Evolutionary conservation across 2,329 filamentous ascomycete species (phyloP), one percentile per base, ranked within the genome.

Genomic region (Neofusicoccum kwambonambiense): DNA sequence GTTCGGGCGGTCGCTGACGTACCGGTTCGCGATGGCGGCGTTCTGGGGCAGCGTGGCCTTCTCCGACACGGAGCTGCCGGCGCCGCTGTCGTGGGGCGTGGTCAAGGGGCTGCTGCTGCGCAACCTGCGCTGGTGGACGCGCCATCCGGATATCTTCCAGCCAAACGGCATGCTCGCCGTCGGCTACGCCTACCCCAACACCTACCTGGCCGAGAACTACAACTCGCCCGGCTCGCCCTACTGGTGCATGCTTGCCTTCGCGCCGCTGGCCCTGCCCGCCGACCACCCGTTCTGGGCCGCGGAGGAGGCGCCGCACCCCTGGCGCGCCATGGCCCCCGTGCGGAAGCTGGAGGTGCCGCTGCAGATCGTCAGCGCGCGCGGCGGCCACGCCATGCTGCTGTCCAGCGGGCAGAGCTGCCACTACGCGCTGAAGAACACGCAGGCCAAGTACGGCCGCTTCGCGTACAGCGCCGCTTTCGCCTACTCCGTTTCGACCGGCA

Each of bases 1-100:
- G 0, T 94, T 92, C 69, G 91, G 91, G 3, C 85, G 91, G 54
- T 91, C 89, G 61, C 84, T 93, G 57, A 91, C 89, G 6, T 94
- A 94, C 74, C 86, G 90, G n/a, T 93, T 92, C 75, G 90, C 90
- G 56, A 93, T 93, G 87, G 88, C 89, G n/a, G 90, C 87, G 0
- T 93, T 93, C 78, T 93, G 90, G 90, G 88, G 89, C 12, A 89
- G 90, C 0, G 78, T 93, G 34, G 91, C 89, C 1, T 92, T 92
- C 70, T 90, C 90, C 3, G 88, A 88, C 68, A 87, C 92, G 58
- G 89, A 92, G 62, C 82, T 92, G 4, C 90, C 90, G 0, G 82
- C 82, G 7, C 90, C 90, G 0, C 78, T 93, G 62, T 90, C 87
- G 2, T 93, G 90, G 90, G 90, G 91, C 2, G 89, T 91, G 70